phyloP scores from a whole-genome alignment of 495 filamentous ascomycete genomes.

The Daldinia grandis region DNA sequence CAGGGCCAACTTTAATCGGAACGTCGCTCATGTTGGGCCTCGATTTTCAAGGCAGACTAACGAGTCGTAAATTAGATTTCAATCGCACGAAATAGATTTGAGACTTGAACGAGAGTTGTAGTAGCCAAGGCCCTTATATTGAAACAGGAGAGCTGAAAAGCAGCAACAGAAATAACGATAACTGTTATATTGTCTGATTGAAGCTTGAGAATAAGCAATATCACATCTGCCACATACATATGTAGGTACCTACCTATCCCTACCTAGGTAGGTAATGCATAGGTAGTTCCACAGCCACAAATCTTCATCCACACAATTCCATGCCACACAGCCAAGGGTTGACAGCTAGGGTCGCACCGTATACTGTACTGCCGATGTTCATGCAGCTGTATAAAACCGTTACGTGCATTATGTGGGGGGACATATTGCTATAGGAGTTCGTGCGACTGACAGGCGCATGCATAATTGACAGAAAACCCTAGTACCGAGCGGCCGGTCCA shows the following conservation, averaged over 20 bases:
- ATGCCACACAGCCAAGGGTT: background rate
- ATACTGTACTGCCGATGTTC: background rate
- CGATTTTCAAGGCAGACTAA: background rate
- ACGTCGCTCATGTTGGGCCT: conserved; percentile 29
- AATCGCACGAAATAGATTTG: background rate
- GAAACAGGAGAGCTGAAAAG: background rate
- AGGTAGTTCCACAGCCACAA: background rate
- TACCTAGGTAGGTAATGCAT: background rate
- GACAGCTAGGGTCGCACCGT: background rate
- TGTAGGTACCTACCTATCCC: no score
- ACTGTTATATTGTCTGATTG: background rate
- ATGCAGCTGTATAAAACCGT: background rate
- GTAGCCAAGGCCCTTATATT: background rate
- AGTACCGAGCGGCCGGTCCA: conserved; percentile 22
- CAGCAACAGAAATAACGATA: background rate
- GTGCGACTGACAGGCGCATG: background rate
- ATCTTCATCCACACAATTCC: background rate
- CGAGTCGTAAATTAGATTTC: background rate
- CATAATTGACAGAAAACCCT: conserved; percentile 7
- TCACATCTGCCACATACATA: background rate
- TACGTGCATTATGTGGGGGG: background rate
- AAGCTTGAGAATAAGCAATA: conserved; percentile 1
- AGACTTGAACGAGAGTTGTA: background rate
- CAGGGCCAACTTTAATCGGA: conserved; percentile 17
- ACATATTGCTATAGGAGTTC: background rate